Evolutionary conservation across 352 stramenopile species (phyloP).

Genomic region (Globisporangium cystogenes): DNA sequence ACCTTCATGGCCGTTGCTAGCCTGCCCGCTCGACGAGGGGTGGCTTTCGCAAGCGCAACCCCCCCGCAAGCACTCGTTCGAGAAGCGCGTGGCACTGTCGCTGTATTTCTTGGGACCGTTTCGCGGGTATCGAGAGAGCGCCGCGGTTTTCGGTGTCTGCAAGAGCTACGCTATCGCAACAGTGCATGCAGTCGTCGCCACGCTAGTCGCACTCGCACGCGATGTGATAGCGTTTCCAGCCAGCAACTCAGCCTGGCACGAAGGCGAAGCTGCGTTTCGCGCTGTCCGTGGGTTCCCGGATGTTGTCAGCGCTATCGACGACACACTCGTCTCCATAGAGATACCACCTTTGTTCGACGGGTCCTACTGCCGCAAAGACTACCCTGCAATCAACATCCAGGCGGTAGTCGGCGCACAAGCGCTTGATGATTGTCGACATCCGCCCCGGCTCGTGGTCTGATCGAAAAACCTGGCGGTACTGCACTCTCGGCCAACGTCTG

Average conservation of each 20-base stretch:
- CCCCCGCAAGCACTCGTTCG: neutral
- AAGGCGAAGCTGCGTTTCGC: neutral
- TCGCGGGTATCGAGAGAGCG: constrained; percentile 1
- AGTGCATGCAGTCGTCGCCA: neutral
- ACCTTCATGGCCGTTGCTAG: no score
- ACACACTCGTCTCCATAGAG: neutral
- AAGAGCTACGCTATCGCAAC: neutral
- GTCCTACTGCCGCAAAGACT: neutral
- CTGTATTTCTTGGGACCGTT: neutral
- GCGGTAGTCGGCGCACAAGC: neutral
- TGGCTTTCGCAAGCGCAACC: no score
- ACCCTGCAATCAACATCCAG: neutral
- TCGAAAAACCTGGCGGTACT: neutral
- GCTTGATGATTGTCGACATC: neutral
- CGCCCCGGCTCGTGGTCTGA: neutral
- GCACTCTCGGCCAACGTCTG: neutral
- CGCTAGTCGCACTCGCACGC: neutral
- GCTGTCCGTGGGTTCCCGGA: neutral
- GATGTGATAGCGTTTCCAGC: neutral
- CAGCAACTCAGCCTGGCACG: neutral
- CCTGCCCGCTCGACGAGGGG: no score
- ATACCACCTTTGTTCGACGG: neutral
- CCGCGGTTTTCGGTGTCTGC: neutral
- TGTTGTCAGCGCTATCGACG: neutral
- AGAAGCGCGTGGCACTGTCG: neutral